Evolutionary conservation across 2,329 filamentous ascomycete genomes (phyloP).

Genomic region (Alternaria sp.): DNA sequence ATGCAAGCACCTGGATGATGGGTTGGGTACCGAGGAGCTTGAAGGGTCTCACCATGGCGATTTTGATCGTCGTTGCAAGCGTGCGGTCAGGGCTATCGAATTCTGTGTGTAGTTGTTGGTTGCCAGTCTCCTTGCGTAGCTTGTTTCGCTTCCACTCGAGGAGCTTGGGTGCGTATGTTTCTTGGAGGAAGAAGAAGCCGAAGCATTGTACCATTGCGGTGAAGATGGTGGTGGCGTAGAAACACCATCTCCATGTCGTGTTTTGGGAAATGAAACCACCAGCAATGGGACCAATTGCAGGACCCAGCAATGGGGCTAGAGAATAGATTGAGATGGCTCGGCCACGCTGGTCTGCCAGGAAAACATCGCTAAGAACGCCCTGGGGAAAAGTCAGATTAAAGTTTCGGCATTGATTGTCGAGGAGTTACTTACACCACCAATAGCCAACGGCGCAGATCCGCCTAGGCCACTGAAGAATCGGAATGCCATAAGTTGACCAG

Average conservation of each 20-base stretch:
- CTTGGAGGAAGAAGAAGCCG: conserved; percentile 69
- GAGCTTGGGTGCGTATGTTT: conserved; percentile 72
- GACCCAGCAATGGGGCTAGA: conserved; percentile 70
- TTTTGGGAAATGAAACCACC: conserved; percentile 71
- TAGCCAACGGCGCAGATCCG: conserved; percentile 49
- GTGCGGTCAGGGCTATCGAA: conserved; percentile 52
- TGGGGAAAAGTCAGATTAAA: conserved; percentile 16
- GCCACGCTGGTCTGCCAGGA: conserved; percentile 68
- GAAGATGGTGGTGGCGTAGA: conserved; percentile 71
- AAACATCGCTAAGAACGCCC: conserved; percentile 62
- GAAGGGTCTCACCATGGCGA: conserved; percentile 63
- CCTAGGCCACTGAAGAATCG: conserved; percentile 50
- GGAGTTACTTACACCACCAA: conserved; percentile 43
- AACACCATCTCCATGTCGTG: conserved; percentile 76
- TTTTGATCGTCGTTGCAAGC: conserved; percentile 37
- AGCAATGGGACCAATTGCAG: conserved; percentile 70
- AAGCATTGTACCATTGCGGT: conserved; percentile 68
- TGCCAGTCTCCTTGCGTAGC: conserved; percentile 67
- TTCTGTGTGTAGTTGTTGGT: conserved; percentile 65
- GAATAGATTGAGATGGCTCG: conserved; percentile 69
- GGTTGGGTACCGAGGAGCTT: conserved; percentile 66
- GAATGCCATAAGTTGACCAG: conserved; percentile 47
- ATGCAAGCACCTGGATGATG: conserved; percentile 65
- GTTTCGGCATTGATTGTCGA: neutral
- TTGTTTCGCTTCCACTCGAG: conserved; percentile 65